Evolutionary conservation across 139 green algal species (phyloP), one percentile per base, ranked within the genome.

Genomic region (Tetraselmis striata): DNA sequence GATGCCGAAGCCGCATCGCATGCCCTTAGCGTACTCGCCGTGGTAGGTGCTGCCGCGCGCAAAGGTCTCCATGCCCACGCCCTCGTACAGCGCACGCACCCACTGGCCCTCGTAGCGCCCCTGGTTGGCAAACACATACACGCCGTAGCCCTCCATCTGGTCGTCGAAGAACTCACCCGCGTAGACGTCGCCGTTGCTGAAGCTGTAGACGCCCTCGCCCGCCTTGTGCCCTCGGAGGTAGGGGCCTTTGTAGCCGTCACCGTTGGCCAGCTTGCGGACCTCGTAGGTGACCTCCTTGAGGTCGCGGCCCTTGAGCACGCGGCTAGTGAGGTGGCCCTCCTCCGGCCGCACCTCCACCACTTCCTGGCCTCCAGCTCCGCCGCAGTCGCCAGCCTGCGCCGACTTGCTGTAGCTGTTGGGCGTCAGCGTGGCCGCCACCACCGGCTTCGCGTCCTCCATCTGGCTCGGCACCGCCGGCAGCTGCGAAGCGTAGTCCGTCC

Each of bases 151-250:
- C 29, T 88, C 87, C 90, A 94, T 94, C 31, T 87, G 83, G 83
- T 94, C 91, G 28, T 90, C 84, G n/a, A 67, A 79, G 81, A 94
- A 94, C 78, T 92, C 86, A 0, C 91, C 91, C 82, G 93, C 91
- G 78, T 91, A 94, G 77, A 93, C 87, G 79, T 94, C 91, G 0
- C 58, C 86, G 78, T 92, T 93, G 29, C 87, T 83, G 83, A 94
- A 94, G 59, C 80, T 81, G 85, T 94, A 94, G 32, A 86, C 83
- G 31, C 91, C 91, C 74, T 94, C 85, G 29, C 91, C 90, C 25
- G 89, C 87, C 85, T 94, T 94, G 77, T 90, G 86, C 28, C 76
- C 77, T 28, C 82, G 45, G n/a, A 82, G 30, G 80, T 93, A 93
- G 23, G 78, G 84, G 2, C 89, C 45, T 18, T 67, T 67, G 45